Base-by-base conservation (phyloP, 371 early-diverging fungal species). In the Mortierella polycephala region DNA sequence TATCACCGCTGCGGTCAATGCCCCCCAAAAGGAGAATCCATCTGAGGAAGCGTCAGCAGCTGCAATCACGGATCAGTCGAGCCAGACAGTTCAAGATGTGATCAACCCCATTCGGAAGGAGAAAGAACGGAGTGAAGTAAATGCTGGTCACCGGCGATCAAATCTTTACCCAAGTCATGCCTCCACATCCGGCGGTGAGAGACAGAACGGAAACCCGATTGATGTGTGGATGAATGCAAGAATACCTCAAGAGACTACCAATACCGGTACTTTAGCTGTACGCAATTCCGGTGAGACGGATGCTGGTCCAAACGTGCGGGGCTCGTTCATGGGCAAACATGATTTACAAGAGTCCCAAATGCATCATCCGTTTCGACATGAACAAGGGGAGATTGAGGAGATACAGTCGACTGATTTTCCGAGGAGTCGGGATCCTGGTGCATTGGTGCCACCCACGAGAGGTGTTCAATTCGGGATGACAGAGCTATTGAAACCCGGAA, bases 221-320 rank as follows among this genome's bases (percentile, higher is more conserved):
- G 54, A 62, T 23, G 4, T 41, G 23, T 53, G 54, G 63, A 54
- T 54, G 63, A 14, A 10, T 7, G 16, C 54, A 3, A 14, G 47
- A 14, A 13, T 41, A 16, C 23, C 63, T 62, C 44, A 54, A 41
- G 30, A 54, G 5, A 37, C 21, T 6, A 47, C 23, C 8, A 45
- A 42, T 23, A 45, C 7, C 7, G 18, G 20, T 12, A 37, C 37
- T 14, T 46, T 46, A 10, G 20, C 20, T 1, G 45, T 18, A 14
- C 45, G n/a, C 1, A 37, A 16, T 18, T 5, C 20, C 7, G 51
- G 20, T 18, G 10, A 9, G 6, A 18, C 16, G 10, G 10, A 18
- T 18, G 51, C 7, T n/a, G 51, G 20, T 3, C 51, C 10, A 18
- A n/a, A 9, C 18, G 5, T 51, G 18, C 51, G 51, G 9, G 51